Conservation (phyloP, 108 stramenopile genomes). For the Cylindrotheca fusiformis region DNA sequence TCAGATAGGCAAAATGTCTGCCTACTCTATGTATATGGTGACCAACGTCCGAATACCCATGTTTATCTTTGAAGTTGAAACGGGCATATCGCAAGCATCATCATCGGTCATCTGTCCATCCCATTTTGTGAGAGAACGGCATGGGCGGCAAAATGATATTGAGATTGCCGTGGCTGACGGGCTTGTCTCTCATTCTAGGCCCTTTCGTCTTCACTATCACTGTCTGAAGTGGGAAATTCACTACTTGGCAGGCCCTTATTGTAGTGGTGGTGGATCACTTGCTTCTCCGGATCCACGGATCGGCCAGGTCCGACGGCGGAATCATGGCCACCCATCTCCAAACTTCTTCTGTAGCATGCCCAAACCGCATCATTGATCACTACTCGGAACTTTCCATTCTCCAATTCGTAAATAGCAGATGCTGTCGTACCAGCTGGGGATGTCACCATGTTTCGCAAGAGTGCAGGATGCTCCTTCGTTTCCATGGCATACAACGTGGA, state of each 20-base stretch:
- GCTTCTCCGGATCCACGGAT: no score
- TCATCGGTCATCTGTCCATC: no score
- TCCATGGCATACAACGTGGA: conserved; percentile 86
- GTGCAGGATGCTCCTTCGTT: conserved; percentile 78
- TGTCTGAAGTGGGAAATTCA: background rate
- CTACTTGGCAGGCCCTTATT: conserved; percentile 33
- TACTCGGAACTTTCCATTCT: conserved; percentile 88
- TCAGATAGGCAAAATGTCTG: no score
- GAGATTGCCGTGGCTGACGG: no score
- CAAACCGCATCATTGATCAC: conserved; percentile 89
- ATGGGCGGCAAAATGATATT: no score
- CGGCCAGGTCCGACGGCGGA: conserved; percentile 70
- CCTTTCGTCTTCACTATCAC: conserved; percentile 18
- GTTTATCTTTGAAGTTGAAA: no score
- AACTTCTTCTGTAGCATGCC: conserved; percentile 80
- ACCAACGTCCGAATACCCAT: no score
- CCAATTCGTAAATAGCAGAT: conserved; percentile 87
- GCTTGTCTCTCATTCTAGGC: no score
- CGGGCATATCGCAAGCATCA: no score
- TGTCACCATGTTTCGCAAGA: conserved; percentile 86
- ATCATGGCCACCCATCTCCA: conserved; percentile 80
- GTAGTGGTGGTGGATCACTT: conserved; percentile 12
- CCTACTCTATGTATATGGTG: no score
- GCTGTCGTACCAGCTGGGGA: conserved; percentile 94
- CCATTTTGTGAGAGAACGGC: no score